phyloP scores from a whole-genome alignment of 768 basidiomycete species.

The Suillus americanus region DNA sequence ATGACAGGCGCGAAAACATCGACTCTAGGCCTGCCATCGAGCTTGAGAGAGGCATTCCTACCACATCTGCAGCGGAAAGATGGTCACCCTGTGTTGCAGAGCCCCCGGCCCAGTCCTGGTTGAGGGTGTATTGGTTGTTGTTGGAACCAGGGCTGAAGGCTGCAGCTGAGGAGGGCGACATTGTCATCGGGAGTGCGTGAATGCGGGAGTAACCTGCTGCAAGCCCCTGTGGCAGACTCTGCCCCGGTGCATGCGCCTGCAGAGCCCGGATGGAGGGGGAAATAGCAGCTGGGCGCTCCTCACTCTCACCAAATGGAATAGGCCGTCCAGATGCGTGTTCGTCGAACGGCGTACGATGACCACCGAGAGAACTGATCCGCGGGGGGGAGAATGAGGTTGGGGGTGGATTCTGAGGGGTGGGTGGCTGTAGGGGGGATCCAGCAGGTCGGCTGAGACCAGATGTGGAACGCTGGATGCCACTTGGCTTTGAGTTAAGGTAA shows the following conservation, averaged over 20 bases:
- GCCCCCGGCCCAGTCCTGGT: slow-evolving; percentile 29
- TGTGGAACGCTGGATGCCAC: slow-evolving; percentile 28
- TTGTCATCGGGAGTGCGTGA: slow-evolving; percentile 60
- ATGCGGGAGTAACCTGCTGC: slow-evolving; percentile 90
- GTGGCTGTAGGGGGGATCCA: slow-evolving; percentile 9
- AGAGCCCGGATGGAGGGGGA: slow-evolving; percentile 79
- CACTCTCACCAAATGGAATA: slow-evolving; percentile 25
- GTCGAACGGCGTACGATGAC: slow-evolving; percentile 1
- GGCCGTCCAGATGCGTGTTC: slow-evolving; percentile 22
- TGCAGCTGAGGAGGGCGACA: slow-evolving; percentile 35
- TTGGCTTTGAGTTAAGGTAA: slow-evolving; percentile 53
- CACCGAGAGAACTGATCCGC: slow-evolving; percentile 14
- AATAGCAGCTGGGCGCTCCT: slow-evolving; percentile 36
- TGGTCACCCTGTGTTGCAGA: slow-evolving; percentile 24
- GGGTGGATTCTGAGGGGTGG: slow-evolving; percentile 5
- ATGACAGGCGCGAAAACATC: slow-evolving; percentile 57
- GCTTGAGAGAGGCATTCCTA: slow-evolving; percentile 14
- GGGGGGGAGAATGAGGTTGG: slow-evolving; percentile 26
- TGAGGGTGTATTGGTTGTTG: slow-evolving; percentile 30
- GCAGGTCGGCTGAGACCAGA: slow-evolving; percentile 10
- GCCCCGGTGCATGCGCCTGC: slow-evolving; percentile 86
- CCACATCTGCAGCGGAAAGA: slow-evolving; percentile 16
- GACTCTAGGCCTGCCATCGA: slow-evolving; percentile 42
- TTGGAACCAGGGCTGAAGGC: slow-evolving; percentile 33
- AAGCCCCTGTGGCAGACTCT: slow-evolving; percentile 88